Evolutionary conservation across 345 rosid species (phyloP).

Genomic region (Stellera chamaejasme): DNA sequence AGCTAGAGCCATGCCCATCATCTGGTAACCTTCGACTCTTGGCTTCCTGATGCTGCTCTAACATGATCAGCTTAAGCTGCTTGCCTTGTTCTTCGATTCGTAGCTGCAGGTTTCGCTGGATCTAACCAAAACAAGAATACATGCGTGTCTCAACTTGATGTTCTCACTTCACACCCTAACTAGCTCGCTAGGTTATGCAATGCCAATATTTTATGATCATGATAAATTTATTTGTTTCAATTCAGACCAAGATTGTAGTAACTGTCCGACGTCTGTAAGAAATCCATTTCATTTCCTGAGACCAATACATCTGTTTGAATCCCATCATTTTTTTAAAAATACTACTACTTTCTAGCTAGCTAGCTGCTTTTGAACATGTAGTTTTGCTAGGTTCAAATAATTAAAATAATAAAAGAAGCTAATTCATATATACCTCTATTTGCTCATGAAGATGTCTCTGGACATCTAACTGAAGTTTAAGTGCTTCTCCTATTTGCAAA

Average conservation of each 20-base stretch:
- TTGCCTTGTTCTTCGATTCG: constrained; percentile 16
- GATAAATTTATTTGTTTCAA: neutral
- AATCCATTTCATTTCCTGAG: neutral
- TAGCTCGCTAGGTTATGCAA: neutral
- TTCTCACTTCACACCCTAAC: too few relatives aligned
- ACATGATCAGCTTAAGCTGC: constrained; percentile 13
- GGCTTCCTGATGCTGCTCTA: constrained; percentile 9
- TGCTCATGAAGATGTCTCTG: constrained; percentile 10
- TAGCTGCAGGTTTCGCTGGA: constrained; percentile 15
- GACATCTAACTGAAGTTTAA: constrained; percentile 6
- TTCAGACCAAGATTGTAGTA: neutral
- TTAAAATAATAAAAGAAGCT: neutral
- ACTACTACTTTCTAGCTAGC: neutral
- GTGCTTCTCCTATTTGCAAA: constrained; percentile 3
- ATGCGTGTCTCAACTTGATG: too few relatives aligned
- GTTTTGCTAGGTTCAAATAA: neutral
- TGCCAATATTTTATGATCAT: neutral
- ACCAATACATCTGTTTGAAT: neutral
- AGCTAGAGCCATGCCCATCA: too few relatives aligned
- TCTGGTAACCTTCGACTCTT: neutral
- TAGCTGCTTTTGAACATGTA: neutral
- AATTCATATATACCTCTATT: constrained; percentile 15
- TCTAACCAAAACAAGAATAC: constrained; percentile 8
- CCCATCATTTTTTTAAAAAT: too few relatives aligned
- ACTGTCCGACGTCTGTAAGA: neutral